These are phyloP conservation scores for Fonsecaea monophora DNA, from an alignment of 2,329 filamentous ascomycete genomes.

Conservation along the genomic window DNA sequence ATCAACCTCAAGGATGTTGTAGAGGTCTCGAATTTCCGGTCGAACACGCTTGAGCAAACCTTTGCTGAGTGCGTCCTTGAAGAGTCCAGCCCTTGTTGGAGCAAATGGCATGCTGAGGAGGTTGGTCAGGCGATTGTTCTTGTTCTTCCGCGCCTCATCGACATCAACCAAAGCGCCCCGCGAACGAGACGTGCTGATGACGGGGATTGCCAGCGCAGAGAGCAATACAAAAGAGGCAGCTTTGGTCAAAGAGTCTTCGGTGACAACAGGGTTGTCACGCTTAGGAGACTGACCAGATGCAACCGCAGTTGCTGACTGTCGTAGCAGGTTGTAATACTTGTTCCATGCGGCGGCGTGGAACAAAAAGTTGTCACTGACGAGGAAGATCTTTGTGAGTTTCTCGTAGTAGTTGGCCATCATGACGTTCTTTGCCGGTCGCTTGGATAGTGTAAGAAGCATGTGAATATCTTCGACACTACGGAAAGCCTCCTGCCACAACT, in stretches of 20 bases:
- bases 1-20: slow-evolving; percentile 98
- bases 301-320: slow-evolving; percentile 83
- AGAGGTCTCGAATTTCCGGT: slow-evolving; percentile 94
- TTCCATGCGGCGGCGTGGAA: slow-evolving; percentile 99
- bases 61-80: slow-evolving; percentile 96
- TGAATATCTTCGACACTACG: slow-evolving; percentile 99
- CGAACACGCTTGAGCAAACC: slow-evolving; percentile 89
- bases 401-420: slow-evolving; percentile 99
- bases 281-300: slow-evolving; percentile 87
- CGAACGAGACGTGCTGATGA: slow-evolving; percentile 97
- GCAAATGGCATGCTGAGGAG: slow-evolving; percentile 90
- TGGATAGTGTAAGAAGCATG: slow-evolving; percentile 95
- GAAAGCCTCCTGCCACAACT: slow-evolving; percentile 99
- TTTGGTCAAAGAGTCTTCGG: slow-evolving; percentile 89
- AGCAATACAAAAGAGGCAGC: slow-evolving; percentile 94
- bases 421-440: slow-evolving; percentile 95
- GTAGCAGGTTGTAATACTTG: slow-evolving; percentile 94
- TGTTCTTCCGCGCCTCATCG: slow-evolving; percentile 96
- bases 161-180: slow-evolving; percentile 95
- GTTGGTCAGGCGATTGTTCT: slow-evolving; percentile 96
- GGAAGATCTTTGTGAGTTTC: slow-evolving; percentile 97
- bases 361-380: slow-evolving; percentile 98
- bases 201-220: slow-evolving; percentile 94
- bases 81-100: slow-evolving; percentile 85
- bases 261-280: slow-evolving; percentile 89